Base-by-base conservation (phyloP, 2,329 filamentous ascomycete genomes). In the Myriosclerotinia duriaeana region DNA sequence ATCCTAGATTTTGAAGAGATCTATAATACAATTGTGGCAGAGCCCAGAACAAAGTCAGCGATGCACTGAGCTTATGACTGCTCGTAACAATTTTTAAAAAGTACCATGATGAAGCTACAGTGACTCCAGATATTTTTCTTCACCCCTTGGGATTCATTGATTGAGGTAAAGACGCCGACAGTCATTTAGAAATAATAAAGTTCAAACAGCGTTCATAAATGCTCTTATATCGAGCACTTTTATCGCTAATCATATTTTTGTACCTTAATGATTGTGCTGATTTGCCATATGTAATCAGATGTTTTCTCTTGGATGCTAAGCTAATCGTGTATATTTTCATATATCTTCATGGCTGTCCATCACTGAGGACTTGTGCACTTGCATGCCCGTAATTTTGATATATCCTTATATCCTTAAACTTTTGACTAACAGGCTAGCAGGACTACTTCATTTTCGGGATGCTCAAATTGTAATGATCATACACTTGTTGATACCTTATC, bases 311-410 rank as follows among this genome's bases (percentile, higher is more conserved):
- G n/a, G 22, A 58, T 44, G 22, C 17, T 30, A 44, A 30, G 22
- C 17, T 44, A 38, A 38, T 11, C 2, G 14, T 38, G 14, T 11
- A 11, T 8, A 50, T 7, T 6, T 6, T 34, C 30, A 34, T 11
- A 50, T 6, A 60, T 50, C 20, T 14, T 44, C 38, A 34, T 8
- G 11, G 1, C 20, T 44, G 8, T 30, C 5, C 17, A 14, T 11
- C 20, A 30, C 22, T 14, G 54, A 58, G 54, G 22, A 58, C 22
- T 50, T 30, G 30, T 50, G 56, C 44, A 50, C 56, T 62, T 53
- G 34, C 34, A 62, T 30, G 6, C 48, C 36, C 15, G 53, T 17
- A 4, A 12, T 30, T 1, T n/a, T n/a, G 14, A 20, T 14, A 34
- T 34, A 34, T 34, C 30, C 30, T 34, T n/a, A 11, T 62, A n/a